These are phyloP conservation scores for Fistulina hepatica DNA, from an alignment of 1,284 basidiomycete species.

Conservation along the genomic window DNA sequence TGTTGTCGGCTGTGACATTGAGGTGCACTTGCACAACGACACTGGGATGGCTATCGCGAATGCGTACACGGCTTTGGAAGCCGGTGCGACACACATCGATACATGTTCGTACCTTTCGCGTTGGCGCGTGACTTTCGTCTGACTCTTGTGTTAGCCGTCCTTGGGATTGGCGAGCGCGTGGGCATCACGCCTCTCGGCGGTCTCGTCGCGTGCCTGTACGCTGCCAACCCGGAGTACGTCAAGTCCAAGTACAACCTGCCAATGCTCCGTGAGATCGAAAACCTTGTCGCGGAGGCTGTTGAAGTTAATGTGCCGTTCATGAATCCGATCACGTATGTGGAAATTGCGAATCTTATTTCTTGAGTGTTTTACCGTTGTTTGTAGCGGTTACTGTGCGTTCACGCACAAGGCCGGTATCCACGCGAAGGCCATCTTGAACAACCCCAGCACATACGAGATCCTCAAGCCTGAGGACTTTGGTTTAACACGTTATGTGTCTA, in stretches of 20 bases:
- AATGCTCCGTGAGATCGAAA: constrained; percentile 98
- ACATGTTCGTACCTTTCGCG: constrained; percentile 50
- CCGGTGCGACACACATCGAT: constrained; percentile 98
- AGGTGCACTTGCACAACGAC: constrained; percentile 98
- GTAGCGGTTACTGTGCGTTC: constrained; percentile 95
- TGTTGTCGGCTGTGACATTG: constrained; percentile 95
- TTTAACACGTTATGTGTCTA: constrained; percentile 95
- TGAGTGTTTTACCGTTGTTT: constrained; percentile 5
- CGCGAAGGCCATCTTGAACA: constrained; percentile 99
- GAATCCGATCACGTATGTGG: constrained; percentile 77
- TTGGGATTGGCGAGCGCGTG: constrained; percentile 98
- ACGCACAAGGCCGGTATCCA: constrained; percentile 99
- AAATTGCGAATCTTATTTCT: constrained; percentile 3
- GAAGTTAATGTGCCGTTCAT: constrained; percentile 98
- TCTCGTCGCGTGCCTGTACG: constrained; percentile 93
- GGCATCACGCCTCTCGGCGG: constrained; percentile 98
- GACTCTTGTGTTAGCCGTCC: constrained; percentile 41
- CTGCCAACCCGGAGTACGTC: constrained; percentile 96
- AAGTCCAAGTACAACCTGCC: constrained; percentile 98
- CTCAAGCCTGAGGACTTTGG: constrained; percentile 98
- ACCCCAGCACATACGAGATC: constrained; percentile 98
- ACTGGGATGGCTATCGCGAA: constrained; percentile 95
- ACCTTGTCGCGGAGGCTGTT: constrained; percentile 97
- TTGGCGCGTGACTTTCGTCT: constrained; percentile 2
- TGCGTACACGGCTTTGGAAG: constrained; percentile 96